phyloP scores from a whole-genome alignment of 2,329 filamentous ascomycete species.

The Blumeriella jaapii region DNA sequence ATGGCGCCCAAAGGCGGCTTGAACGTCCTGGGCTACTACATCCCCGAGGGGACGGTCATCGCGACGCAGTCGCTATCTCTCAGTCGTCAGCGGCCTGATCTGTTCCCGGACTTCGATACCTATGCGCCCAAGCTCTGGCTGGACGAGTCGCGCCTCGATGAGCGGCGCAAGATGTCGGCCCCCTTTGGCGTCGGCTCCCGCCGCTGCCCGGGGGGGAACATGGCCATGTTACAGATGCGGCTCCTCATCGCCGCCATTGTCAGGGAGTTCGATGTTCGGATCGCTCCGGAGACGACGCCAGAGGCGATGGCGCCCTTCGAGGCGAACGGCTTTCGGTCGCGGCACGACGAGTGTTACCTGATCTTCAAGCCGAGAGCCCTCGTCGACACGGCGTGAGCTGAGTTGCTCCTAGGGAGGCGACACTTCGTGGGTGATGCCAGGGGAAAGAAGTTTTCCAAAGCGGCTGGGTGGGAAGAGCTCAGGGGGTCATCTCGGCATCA shows the following conservation, averaged over 20 bases:
- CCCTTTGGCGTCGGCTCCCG: constrained; percentile 6
- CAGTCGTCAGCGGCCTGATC: constrained; percentile 6
- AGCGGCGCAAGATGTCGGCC: not conserved
- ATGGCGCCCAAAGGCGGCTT: constrained; percentile 4
- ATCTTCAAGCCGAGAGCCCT: constrained; percentile 4
- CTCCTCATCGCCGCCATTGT: constrained; percentile 5
- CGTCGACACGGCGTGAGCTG: no score
- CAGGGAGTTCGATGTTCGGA: constrained; percentile 1
- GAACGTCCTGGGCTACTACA: constrained; percentile 4
- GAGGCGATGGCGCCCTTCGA: constrained; percentile 7
- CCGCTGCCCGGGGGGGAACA: constrained; percentile 7
- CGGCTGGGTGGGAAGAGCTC: no score
- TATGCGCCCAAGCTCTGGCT: constrained; percentile 7
- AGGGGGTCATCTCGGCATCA: no score
- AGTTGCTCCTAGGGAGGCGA: no score
- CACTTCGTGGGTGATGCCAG: no score
- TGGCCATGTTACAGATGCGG: constrained; percentile 6
- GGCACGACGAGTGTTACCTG: constrained; percentile 5
- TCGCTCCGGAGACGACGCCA: constrained; percentile 7
- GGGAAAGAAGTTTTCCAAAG: no score
- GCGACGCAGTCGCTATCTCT: constrained; percentile 8
- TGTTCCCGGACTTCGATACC: constrained; percentile 8
- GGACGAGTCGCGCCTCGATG: constrained; percentile 1
- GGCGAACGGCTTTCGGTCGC: constrained; percentile 8
- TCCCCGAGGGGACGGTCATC: constrained; percentile 7